These are phyloP conservation scores for Mrakia gelida DNA, from an alignment of 768 basidiomycete species.

Conservation along the genomic window DNA sequence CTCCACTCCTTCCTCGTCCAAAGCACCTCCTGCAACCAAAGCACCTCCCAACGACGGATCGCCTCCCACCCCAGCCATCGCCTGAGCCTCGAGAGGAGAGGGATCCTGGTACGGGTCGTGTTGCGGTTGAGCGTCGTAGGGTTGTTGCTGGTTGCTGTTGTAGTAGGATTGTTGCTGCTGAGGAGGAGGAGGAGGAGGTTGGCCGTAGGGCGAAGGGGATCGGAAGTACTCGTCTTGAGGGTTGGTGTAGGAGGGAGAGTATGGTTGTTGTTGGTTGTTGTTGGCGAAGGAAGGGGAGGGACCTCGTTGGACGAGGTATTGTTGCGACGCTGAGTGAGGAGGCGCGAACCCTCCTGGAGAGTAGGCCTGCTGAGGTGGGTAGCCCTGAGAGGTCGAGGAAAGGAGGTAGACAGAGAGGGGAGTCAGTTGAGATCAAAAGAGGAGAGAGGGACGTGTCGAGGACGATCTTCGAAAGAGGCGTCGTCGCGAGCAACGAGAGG, in stretches of 20 bases:
- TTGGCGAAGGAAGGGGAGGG: background rate
- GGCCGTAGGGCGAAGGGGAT: conserved; percentile 2
- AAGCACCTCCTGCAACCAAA: background rate
- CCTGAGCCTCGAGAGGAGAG: background rate
- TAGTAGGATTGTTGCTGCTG: conserved; percentile 19
- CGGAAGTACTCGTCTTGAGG: background rate
- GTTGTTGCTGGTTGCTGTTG: background rate
- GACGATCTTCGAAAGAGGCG: background rate
- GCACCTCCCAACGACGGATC: background rate
- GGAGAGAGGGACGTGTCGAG: background rate
- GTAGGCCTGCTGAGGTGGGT: conserved; percentile 1
- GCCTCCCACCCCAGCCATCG: background rate
- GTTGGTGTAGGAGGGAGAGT: background rate
- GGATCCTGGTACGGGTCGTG: conserved; percentile 6
- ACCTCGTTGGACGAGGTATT: conserved; percentile 5
- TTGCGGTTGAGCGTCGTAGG: background rate
- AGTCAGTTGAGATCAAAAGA: background rate
- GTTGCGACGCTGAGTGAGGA: conserved; percentile 4
- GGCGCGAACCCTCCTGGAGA: conserved; percentile 6
- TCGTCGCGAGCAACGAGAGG: background rate
- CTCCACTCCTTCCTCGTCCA: conserved; percentile 11
- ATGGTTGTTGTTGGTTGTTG: background rate
- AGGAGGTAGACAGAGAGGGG: background rate
- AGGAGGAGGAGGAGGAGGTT: background rate
- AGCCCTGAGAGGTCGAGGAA: background rate